Percentiles rank a stretch among this genome's conserved stretches.
Conservation (phyloP, 768 basidiomycete genomes). For the Boletus tomentosulus region DNA sequence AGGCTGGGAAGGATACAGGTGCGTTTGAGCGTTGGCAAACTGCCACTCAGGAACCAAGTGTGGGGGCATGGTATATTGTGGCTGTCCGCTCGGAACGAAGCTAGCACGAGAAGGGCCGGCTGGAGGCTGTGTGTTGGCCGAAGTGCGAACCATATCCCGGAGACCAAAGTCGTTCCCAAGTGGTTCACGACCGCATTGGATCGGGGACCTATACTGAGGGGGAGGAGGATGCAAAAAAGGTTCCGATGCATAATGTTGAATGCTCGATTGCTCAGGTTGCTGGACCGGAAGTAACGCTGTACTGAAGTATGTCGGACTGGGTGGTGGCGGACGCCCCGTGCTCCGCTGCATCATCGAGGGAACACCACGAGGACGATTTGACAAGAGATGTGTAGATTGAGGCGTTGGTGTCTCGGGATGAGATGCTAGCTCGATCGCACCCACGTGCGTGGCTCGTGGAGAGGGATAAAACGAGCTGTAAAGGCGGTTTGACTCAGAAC, state of each 20-base stretch:
- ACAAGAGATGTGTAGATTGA: background rate
- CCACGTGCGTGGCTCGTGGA: conserved; percentile 1
- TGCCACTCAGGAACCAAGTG: conserved; percentile 7
- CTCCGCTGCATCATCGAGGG: background rate
- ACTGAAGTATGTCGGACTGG: background rate
- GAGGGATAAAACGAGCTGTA: conserved; percentile 6
- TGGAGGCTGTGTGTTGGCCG: background rate
- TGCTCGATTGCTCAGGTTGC: background rate
- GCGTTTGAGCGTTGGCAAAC: background rate
- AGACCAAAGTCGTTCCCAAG: background rate
- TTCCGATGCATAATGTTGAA: background rate
- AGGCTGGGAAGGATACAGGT: conserved; percentile 1
- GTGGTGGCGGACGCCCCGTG: background rate
- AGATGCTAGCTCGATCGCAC: background rate
- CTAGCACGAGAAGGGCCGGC: background rate
- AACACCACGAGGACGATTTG: background rate
- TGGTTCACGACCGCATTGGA: background rate
- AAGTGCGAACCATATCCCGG: conserved; percentile 1
- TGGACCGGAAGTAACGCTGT: background rate
- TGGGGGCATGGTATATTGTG: background rate
- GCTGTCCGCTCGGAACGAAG: conserved; percentile 1
- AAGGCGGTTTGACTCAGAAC: conserved; percentile 12
- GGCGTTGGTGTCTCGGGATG: background rate
- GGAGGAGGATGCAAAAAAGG: background rate
- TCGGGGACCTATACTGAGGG: background rate